Evolutionary conservation across 352 stramenopile species (phyloP), one percentile per base, ranked within the genome.

Genomic region (Pythium dissotocum): DNA sequence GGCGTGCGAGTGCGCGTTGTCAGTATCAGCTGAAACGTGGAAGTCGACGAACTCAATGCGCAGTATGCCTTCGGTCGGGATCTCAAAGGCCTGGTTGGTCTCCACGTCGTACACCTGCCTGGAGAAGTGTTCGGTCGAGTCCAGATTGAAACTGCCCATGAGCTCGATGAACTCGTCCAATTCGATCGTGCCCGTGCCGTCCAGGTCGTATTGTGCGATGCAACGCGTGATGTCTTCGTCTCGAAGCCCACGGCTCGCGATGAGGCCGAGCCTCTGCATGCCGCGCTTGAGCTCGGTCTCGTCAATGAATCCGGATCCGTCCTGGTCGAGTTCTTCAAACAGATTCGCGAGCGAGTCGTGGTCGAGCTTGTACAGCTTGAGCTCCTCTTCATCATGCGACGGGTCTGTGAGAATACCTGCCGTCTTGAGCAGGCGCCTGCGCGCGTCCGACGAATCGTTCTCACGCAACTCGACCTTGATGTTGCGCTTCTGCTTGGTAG

Each of bases 111-210:
- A 75, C 32, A 87, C 85, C 21, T 90, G 72, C 8, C 80, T 79
- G 0, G 71, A 67, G 33, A 88, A 80, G n/a, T 78, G 69, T 44
- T 73, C 60, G 26, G 32, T 76, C 62, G 74, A 75, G 51, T 85
- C 71, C 9, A 91, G 63, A 28, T 86, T 83, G 46, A 92, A 85
- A 56, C 80, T 87, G n/a, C 67, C 74, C 76, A 94, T 89, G 26
- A 92, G 75, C 61, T 94, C 86, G 13, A 89, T 67, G 61, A 92
- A 94, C 70, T 94, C 86, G 26, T 92, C 82, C 9, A 91, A 28
- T 58, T 94, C 86, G 58, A 92, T 88, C 8, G 75, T 90, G 18
- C 86, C 80, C 0, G 86, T 88, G 48, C 76, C 82, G 46, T 92
- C 84, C 1, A 94, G 70, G 68, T 94, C 86, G 49, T 92, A 92